Evolutionary conservation across 2,329 filamentous ascomycete genomes (phyloP), one percentile per base, ranked within the genome.

Genomic region (Phyllosticta citrichinensis): DNA sequence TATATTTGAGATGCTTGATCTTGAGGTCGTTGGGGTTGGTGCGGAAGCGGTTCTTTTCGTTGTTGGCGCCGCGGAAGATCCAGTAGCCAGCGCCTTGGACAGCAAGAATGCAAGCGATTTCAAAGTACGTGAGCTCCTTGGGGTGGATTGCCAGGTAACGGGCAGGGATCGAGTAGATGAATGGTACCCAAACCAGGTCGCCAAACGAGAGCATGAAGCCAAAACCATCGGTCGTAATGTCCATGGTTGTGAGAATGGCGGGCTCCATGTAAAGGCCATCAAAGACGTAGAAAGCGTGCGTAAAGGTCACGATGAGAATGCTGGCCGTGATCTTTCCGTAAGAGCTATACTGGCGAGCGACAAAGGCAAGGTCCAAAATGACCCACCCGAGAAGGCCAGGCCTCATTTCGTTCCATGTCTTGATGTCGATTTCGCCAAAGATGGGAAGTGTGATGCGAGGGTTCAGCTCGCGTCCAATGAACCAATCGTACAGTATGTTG

Each of bases 181-280:
- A 96, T 0, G 93, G 93, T 2, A 97, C 83, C 93, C 93, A 97
- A 64, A 88, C 89, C 5, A 97, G 80, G 69, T 97, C 93, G 61
- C 91, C 93, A 71, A 97, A 97, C 1, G 89, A 81, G 35, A 97
- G 81, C 93, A 97, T 97, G 78, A 91, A 91, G 58, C 93, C 93
- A 67, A 97, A 96, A 5, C 93, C 93, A 68, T 97, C 93, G 52
- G 86, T 89, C 57, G 87, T 96, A 66, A 97, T 88, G 71, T 97
- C 93, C 76, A 97, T 97, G 33, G 91, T 97, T 1, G 92, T 97
- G 65, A 97, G 78, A 64, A 97, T 88, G 2, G 91, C 88, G 0
- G 89, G 82, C 73, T 97, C 93, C 82, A 93, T 94, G 79, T 87
- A 91, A 65, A 91, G 84, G 8, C 86, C 85, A 71, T 97, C 93